Evolutionary conservation across 345 rosid species (phyloP).

Genomic region (Acer yangbiense): DNA sequence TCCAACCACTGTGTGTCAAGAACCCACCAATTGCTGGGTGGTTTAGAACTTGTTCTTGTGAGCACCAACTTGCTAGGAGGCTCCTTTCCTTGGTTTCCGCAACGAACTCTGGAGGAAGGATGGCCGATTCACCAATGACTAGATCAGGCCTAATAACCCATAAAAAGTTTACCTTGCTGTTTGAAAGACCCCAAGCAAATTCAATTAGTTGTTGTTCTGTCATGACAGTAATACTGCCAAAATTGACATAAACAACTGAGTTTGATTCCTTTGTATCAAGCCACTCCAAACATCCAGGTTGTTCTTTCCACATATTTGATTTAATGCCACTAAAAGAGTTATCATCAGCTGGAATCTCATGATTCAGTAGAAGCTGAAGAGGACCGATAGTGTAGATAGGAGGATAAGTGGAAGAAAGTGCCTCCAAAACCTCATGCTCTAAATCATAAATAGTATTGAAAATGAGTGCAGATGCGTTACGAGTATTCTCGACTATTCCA

Average conservation of each 20-base stretch:
- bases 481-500: not conserved
- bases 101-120: conserved; percentile 17
- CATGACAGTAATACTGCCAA: conserved; percentile 18
- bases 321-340: not conserved
- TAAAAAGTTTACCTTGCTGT: conserved; percentile 12
- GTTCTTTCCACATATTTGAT: conserved; percentile 15
- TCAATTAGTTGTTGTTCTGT: conserved; percentile 14
- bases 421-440: conserved; percentile 17
- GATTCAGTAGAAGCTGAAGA: conserved; percentile 7
- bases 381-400: conserved; percentile 17
- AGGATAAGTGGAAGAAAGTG: conserved; percentile 7
- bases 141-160: conserved; percentile 34
- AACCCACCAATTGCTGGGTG: conserved; percentile 12
- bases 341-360: not conserved
- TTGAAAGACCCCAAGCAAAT: conserved; percentile 31
- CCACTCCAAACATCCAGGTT: conserved; percentile 11
- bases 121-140: not conserved
- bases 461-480: conserved; percentile 22
- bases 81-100: conserved; percentile 12
- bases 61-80: conserved; percentile 17
- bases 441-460: conserved; percentile 22
- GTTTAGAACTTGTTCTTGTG: conserved; percentile 6
- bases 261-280: conserved; percentile 4
- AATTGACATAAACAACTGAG: conserved; percentile 12
- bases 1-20: conserved; percentile 13